Evolutionary conservation across 306 rosid species (phyloP), one percentile per base, ranked within the genome.

Genomic region (Casuarina glauca): DNA sequence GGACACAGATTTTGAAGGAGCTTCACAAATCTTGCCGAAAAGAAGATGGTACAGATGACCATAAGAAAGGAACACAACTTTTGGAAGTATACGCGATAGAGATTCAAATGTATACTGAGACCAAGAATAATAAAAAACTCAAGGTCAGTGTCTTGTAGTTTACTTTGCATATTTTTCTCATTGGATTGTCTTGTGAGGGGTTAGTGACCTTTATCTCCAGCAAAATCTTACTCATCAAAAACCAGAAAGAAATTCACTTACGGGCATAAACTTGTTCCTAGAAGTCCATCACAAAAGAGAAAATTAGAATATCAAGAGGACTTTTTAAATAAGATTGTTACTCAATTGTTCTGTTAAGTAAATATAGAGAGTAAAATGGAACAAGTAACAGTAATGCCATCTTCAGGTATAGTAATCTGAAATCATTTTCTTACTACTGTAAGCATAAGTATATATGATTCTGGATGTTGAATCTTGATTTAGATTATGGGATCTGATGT

Each of bases 31-130:
- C 98, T 62, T 94, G 97, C 78, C 97, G 93, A 92, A 87, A 86
- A 76, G 97, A 94, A 85, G 98, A 89, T 85, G 98, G 98, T 58
- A 89, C 97, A 17, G 98, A 95, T 88, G 98, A 95, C 84, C 98
- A 95, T 75, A 95, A 92, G 89, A 95, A 92, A 86, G 98, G 98
- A 89, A 95, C 93, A 70, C 97, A 95, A 80, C 98, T 95, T 79
- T 80, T 89, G 85, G 97, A 95, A 87, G 98, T 95, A 61, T 95
- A 91, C 78, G 97, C 98, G 17, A 89, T 95, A 57, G 97, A 95
- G 80, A 95, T 95, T 84, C 97, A 95, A 78, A 92, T 95, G 99
- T 93, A 93, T 87, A 95, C 99, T 1, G 97, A 95, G 86, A 95
- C 97, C 60, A 93, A 95, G 86, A 91, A 93, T 87, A 95, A 95